A percentile compares a stretch with the other conserved stretches of the same genome.
phyloP scores from a whole-genome alignment of 345 rosid genomes.

The Arabis hirsuta region DNA sequence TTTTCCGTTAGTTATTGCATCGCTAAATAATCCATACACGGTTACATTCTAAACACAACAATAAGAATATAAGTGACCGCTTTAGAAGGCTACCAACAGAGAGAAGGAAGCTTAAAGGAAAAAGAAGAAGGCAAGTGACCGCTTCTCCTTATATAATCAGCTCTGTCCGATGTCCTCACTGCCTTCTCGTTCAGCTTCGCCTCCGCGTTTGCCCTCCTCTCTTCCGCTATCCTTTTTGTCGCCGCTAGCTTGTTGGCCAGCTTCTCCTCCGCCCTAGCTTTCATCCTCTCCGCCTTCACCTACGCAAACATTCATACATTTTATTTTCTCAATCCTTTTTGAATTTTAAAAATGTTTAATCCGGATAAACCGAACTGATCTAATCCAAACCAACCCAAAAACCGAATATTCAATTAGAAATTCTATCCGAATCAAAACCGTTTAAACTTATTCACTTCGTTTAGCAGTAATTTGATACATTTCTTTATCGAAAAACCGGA shows the following conservation, averaged over 20 bases:
- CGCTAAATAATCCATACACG: conserved; percentile 21
- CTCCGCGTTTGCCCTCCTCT: conserved; percentile 86
- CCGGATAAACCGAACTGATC: background rate
- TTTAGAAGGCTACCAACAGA: conserved; percentile 63
- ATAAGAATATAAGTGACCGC: conserved; percentile 5
- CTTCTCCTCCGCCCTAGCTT: conserved; percentile 85
- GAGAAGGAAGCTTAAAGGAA: conserved; percentile 72
- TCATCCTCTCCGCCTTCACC: conserved; percentile 87
- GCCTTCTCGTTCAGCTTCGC: conserved; percentile 78
- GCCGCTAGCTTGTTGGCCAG: conserved; percentile 70
- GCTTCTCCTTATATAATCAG: conserved; percentile 82
- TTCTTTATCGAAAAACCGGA: background rate
- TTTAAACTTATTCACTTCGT: background rate
- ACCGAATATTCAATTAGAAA: background rate
- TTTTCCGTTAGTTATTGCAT: conserved; percentile 30
- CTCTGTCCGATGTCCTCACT: conserved; percentile 70
- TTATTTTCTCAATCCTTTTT: background rate
- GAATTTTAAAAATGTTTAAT: background rate
- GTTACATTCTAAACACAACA: conserved; percentile 32
- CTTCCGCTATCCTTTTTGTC: conserved; percentile 79
- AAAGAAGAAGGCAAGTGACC: conserved; percentile 83
- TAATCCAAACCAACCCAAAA: background rate
- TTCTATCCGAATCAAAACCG: background rate
- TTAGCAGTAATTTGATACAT: background rate
- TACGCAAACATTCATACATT: conserved; percentile 29